Percentiles rank a stretch among this genome's conserved stretches.
These are phyloP conservation scores for Alternaria atra DNA, from an alignment of 2,329 filamentous ascomycete genomes.

Conservation along the genomic window DNA sequence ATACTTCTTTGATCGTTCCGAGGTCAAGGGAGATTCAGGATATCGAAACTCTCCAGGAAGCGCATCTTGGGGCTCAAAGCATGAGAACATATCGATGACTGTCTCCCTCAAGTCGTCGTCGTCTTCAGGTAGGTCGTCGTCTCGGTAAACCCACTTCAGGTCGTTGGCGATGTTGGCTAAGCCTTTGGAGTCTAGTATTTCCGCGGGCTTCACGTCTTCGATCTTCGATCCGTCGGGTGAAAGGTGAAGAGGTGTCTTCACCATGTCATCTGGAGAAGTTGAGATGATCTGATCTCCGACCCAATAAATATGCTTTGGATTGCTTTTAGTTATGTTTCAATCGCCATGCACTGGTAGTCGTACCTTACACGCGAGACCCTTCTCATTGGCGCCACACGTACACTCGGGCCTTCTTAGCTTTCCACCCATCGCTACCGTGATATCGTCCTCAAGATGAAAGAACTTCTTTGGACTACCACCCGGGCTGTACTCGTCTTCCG, in stretches of 20 bases:
- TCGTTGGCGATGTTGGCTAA: conserved; percentile 40
- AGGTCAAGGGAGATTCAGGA: conserved; percentile 35
- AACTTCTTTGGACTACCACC: conserved; percentile 32
- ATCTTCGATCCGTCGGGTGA: conserved; percentile 47
- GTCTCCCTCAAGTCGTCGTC: conserved; percentile 45
- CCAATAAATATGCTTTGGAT: conserved; percentile 51
- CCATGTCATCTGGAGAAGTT: conserved; percentile 30
- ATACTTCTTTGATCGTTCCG: conserved; percentile 44
- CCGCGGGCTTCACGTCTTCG: conserved; percentile 39
- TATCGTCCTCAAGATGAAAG: conserved; percentile 50
- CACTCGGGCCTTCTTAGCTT: conserved; percentile 39
- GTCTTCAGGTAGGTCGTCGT: conserved; percentile 36
- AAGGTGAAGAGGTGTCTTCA: conserved; percentile 39
- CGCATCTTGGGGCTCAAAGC: conserved; percentile 47
- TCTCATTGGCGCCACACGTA: conserved; percentile 47
- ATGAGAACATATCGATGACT: conserved; percentile 47
- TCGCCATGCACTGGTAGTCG: not conserved
- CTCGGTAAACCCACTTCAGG: conserved; percentile 44
- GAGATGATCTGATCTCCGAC: conserved; percentile 47
- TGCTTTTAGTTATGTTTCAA: conserved; percentile 7
- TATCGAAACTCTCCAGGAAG: conserved; percentile 47
- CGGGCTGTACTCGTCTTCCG: conserved; percentile 32
- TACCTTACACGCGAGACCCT: conserved; percentile 48
- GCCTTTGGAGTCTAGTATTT: conserved; percentile 38
- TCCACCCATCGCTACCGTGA: conserved; percentile 46